Evolutionary conservation across 176 grass and related monocot genomes (phyloP).

Genomic region (Saccharum spontaneum): DNA sequence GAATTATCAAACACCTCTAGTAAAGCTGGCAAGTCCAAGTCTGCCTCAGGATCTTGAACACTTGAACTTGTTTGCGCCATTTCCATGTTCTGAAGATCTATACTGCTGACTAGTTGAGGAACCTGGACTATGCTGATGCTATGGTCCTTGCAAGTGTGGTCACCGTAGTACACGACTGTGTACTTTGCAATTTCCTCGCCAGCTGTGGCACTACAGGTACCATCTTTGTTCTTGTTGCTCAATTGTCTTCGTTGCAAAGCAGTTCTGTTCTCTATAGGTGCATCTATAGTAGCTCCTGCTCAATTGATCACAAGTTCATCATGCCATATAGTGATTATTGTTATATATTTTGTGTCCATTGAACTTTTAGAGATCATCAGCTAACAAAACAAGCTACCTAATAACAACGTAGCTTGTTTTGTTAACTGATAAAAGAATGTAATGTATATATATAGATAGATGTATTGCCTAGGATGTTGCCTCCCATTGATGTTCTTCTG

Average conservation of each 20-base stretch:
- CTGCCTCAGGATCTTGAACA: background rate
- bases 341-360: background rate
- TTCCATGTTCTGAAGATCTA: background rate
- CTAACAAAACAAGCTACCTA: background rate
- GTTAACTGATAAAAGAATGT: background rate
- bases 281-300: conserved; percentile 45
- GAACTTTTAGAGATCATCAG: background rate
- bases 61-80: background rate
- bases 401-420: background rate
- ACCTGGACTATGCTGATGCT: background rate
- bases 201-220: background rate
- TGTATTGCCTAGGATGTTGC: background rate
- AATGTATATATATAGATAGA: background rate
- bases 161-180: background rate
- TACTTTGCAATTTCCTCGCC: background rate
- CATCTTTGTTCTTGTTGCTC: conserved; percentile 16
- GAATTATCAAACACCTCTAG: conserved; percentile 17
- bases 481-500: conserved; percentile 14
- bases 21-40: conserved; percentile 19
- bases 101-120: background rate
- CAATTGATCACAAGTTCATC: background rate
- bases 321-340: background rate
- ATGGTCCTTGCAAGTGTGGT: background rate
- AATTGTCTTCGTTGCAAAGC: conserved; percentile 36
- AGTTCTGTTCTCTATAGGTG: conserved; percentile 34